Conservation (phyloP, 2,329 filamentous ascomycete genomes). For the Clonostachys rosea region DNA sequence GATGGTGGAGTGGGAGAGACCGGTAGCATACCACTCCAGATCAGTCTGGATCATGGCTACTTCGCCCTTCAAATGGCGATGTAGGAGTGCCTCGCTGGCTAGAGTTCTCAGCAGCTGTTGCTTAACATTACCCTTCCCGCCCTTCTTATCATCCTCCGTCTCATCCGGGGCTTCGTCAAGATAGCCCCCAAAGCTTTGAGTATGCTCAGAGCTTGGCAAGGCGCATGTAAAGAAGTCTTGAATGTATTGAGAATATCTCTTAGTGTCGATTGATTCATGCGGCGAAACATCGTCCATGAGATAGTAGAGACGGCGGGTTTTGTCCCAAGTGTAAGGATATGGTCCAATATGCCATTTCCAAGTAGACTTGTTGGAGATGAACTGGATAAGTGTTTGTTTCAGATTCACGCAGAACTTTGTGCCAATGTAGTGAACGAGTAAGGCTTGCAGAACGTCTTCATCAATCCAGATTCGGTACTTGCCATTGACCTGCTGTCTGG, state of each 20-base stretch:
- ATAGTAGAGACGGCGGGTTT: neutral
- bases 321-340: neutral
- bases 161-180: neutral
- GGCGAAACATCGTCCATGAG: too few relatives aligned
- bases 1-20: slow-evolving; percentile 51
- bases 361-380: neutral
- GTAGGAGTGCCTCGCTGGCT: neutral
- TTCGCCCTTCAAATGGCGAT: slow-evolving; percentile 10
- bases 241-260: neutral
- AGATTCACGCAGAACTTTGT: slow-evolving; percentile 6
- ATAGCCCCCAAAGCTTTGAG: neutral
- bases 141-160: neutral
- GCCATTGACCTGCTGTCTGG: slow-evolving; percentile 33
- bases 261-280: neutral
- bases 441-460: slow-evolving; percentile 38
- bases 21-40: slow-evolving; percentile 52
- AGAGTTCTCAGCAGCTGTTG: neutral
- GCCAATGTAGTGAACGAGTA: slow-evolving; percentile 33
- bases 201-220: neutral
- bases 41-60: slow-evolving; percentile 48
- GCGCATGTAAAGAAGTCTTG: neutral
- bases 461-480: slow-evolving; percentile 52
- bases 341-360: neutral
- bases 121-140: neutral
- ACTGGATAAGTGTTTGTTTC: neutral